Evolutionary conservation across 2,329 filamentous ascomycete species (phyloP).

Genomic region (Aureobasidium sp.): DNA sequence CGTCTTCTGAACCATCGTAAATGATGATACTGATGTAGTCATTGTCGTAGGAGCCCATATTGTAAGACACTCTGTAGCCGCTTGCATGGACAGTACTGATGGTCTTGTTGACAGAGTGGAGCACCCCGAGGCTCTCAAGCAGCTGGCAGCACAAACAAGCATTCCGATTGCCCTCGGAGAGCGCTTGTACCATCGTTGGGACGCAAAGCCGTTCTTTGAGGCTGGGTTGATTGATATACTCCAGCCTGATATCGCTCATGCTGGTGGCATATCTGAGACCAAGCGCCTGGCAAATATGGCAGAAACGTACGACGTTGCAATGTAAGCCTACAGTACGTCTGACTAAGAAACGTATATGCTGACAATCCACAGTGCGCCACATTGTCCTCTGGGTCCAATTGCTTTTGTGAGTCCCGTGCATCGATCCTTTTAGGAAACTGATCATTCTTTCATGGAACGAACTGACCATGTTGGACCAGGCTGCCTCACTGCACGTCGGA

Average conservation of each 20-base stretch:
- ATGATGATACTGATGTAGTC: not conserved
- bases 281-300: conserved; percentile 63
- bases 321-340: conserved; percentile 27
- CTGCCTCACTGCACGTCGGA: conserved; percentile 63
- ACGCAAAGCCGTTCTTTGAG: conserved; percentile 65
- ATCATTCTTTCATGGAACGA: not conserved
- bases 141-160: conserved; percentile 50
- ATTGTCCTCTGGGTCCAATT: conserved; percentile 67
- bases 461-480: not conserved
- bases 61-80: not conserved
- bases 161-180: conserved; percentile 67
- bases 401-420: conserved; percentile 44
- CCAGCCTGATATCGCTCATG: conserved; percentile 66
- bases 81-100: not conserved
- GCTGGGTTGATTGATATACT: conserved; percentile 62
- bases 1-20: not conserved
- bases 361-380: conserved; percentile 47
- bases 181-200: conserved; percentile 65
- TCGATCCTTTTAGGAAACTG: not conserved
- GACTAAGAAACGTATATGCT: not conserved
- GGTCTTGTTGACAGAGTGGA: conserved; percentile 56
- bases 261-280: conserved; percentile 66
- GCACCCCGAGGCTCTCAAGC: conserved; percentile 59
- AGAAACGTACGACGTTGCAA: conserved; percentile 61
- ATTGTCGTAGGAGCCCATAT: not conserved